Evolutionary conservation across 1,284 basidiomycete genomes (phyloP), one percentile per base, ranked within the genome.

Genomic region (Psilocybe mexicana): DNA sequence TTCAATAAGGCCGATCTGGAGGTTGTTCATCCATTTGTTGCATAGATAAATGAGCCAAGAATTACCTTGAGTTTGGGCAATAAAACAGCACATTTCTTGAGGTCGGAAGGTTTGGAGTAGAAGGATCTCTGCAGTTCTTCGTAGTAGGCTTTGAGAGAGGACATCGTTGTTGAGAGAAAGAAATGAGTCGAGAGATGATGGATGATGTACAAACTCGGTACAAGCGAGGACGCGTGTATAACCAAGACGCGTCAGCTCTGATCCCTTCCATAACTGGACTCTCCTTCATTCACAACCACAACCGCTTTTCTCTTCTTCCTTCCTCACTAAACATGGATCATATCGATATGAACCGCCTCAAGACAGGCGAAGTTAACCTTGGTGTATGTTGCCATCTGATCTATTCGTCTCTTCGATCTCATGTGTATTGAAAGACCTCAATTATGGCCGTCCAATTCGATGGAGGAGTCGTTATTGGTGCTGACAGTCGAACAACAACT

Each of bases 371-470:
- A 80, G 90, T 96, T 70, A 95, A 96, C 82, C 87, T 96, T 66
- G 94, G 94, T 65, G 94, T 96, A 75, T 64, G 93, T 82, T 40
- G 14, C 18, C 48, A 36, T 40, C 44, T 11, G 12, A 40, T 52
- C n/a, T 18, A 35, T 38, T 10, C 3, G 43, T 28, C 18, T 33
- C 11, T n/a, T 2, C 35, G 36, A 5, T 6, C 38, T 25, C 48
- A 59, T 43, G 44, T 47, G 26, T n/a, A 49, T 36, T 52, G 59
- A 11, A 26, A 96, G 92, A 99, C 96, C 55, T 98, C 96, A 49
- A 99, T 99, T 75, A 99, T 99, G 97, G 96, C 96, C 54, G 96
- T 99, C 63, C 93, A 95, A 66, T 99, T 98, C 79, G 84, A 94
- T 44, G 88, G 87, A 43, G 96, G 96, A 51, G 96, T 99, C 57